A percentile compares a stretch with the other conserved stretches of the same genome.
Evolutionary conservation across 2,329 filamentous ascomycete genomes (phyloP).

Genomic region (Sporothrix brunneoviolacea): DNA sequence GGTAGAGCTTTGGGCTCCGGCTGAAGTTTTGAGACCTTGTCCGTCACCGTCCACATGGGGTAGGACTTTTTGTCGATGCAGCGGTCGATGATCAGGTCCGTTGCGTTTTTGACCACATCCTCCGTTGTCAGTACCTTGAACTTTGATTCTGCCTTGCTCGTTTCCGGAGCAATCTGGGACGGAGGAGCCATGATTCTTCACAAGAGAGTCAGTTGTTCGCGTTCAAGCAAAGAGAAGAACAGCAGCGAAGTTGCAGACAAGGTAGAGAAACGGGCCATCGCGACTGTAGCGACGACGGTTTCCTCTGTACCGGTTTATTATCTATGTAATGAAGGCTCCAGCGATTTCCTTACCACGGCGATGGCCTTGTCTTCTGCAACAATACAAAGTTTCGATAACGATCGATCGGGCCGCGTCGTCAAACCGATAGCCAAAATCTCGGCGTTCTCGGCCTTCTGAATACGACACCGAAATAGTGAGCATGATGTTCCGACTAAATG

Average conservation of each 20-base stretch:
- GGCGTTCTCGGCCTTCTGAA: neutral
- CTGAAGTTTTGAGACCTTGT: neutral
- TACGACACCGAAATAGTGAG: neutral
- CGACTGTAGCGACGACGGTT: no score
- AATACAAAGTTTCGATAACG: neutral
- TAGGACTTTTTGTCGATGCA: slow-evolving; percentile 3
- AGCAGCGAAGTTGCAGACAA: neutral
- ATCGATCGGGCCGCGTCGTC: neutral
- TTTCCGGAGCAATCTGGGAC: neutral
- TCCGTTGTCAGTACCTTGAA: neutral
- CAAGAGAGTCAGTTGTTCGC: neutral
- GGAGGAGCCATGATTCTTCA: neutral
- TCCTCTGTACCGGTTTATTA: no score
- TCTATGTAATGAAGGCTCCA: no score
- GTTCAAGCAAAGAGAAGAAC: neutral
- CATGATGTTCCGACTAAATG: neutral
- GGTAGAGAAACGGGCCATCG: no score
- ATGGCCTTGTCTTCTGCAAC: neutral
- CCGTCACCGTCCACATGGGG: slow-evolving; percentile 6
- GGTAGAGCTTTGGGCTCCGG: slow-evolving; percentile 1
- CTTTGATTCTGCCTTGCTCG: neutral
- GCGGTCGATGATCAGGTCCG: slow-evolving; percentile 2
- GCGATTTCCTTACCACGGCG: neutral
- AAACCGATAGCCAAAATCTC: neutral
- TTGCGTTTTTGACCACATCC: slow-evolving; percentile 1